Evolutionary conservation across 805 yeast genomes (phyloP).

Genomic region (Candida maris): DNA sequence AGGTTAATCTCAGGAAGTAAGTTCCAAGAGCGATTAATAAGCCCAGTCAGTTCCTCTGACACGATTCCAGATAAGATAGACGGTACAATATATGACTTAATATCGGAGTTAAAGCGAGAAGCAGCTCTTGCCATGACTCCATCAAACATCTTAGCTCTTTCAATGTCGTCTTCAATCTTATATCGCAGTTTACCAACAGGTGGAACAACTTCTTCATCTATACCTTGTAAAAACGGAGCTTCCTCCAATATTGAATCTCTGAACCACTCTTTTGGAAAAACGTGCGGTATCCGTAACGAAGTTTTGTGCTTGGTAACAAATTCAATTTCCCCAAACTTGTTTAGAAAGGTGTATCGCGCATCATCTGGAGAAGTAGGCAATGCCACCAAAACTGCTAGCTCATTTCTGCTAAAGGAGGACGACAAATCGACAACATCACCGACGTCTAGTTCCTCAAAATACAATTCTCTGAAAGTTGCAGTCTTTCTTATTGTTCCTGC

Average conservation of each 20-base stretch:
- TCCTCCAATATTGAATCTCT: conserved; percentile 29
- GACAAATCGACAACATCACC: conserved; percentile 65
- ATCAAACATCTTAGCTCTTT: conserved; percentile 27
- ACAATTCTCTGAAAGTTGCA: conserved; percentile 20
- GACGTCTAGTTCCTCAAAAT: conserved; percentile 33
- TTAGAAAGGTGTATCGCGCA: conserved; percentile 54
- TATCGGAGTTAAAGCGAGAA: conserved; percentile 9
- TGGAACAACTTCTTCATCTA: conserved; percentile 9
- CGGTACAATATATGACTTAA: conserved; percentile 30
- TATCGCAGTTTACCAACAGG: conserved; percentile 34
- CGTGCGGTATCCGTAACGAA: conserved; percentile 50
- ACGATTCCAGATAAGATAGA: conserved; percentile 30
- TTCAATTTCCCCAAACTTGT: conserved; percentile 52
- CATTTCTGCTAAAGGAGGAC: conserved; percentile 38
- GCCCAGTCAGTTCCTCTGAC: conserved; percentile 24
- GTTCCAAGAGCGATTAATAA: conserved; percentile 29
- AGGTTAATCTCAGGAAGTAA: conserved; percentile 30
- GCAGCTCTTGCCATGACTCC: conserved; percentile 22
- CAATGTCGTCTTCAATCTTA: conserved; percentile 28
- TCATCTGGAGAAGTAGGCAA: conserved; percentile 48
- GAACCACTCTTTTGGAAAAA: conserved; percentile 41
- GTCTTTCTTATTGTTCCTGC: conserved; percentile 4
- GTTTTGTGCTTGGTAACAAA: conserved; percentile 46
- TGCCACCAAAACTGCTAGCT: conserved; percentile 51
- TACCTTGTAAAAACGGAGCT: conserved; percentile 16